A percentile compares a stretch with the other conserved stretches of the same genome.
phyloP scores from a whole-genome alignment of 306 rosid species.

The Gynostemma pentaphyllum region DNA sequence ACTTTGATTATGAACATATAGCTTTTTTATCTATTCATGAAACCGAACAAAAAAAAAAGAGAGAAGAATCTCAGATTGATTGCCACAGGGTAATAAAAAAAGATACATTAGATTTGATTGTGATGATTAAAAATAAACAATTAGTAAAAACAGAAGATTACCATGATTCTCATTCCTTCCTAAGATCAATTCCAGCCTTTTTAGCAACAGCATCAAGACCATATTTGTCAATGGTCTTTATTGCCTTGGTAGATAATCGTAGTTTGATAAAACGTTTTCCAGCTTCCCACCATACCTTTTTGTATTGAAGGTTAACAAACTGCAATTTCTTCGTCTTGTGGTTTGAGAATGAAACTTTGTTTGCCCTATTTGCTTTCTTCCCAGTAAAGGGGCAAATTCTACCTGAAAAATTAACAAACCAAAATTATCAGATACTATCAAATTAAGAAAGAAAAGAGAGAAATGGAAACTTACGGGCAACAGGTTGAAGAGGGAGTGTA shows the following conservation, averaged over 20 bases:
- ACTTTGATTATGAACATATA: background rate
- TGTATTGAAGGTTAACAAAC: constrained; percentile 90
- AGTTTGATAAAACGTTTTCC: constrained; percentile 88
- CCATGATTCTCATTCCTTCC: constrained; percentile 34
- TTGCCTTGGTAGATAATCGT: constrained; percentile 79
- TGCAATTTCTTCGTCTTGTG: constrained; percentile 89
- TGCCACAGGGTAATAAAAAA: background rate
- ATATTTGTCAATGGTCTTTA: constrained; percentile 90
- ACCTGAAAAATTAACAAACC: no score
- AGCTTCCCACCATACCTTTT: constrained; percentile 95
- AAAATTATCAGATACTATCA: no score
- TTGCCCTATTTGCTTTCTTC: constrained; percentile 84
- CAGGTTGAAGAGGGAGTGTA: constrained; percentile 32
- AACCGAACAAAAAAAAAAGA: background rate
- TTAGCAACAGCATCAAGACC: constrained; percentile 95
- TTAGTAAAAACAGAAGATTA: constrained; percentile 2
- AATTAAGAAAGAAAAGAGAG: background rate
- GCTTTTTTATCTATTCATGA: background rate
- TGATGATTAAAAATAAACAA: background rate
- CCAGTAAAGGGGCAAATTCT: constrained; percentile 86
- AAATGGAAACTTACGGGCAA: constrained; percentile 45
- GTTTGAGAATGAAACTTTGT: constrained; percentile 69
- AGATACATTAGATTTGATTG: background rate
- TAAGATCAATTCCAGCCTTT: constrained; percentile 90
- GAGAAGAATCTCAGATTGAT: background rate